Evolutionary conservation across 2,329 filamentous ascomycete genomes (phyloP).

Genomic region (Massarina eburnea): DNA sequence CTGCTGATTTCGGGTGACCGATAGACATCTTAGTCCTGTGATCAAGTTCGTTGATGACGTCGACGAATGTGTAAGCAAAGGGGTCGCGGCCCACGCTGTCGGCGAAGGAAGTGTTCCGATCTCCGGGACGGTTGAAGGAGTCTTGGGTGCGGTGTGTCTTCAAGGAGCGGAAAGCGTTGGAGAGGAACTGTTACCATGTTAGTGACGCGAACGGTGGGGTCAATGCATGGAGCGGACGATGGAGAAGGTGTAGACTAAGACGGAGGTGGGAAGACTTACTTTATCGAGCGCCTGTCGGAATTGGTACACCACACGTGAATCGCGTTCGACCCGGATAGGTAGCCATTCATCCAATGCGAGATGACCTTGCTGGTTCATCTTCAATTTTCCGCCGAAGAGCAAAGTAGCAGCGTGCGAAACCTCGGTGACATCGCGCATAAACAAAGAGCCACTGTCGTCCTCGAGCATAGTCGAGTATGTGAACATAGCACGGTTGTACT

Average conservation of each 20-base stretch:
- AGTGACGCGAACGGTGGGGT: background rate
- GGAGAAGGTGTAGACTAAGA: background rate
- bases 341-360: constrained; percentile 3
- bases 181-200: background rate
- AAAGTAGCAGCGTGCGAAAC: constrained; percentile 1
- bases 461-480: constrained; percentile 1
- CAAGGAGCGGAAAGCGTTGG: background rate
- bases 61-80: background rate
- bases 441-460: background rate
- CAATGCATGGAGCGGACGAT: background rate
- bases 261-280: background rate
- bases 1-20: no score
- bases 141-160: background rate
- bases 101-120: background rate
- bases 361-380: background rate
- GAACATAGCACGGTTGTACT: background rate
- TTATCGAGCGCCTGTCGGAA: background rate
- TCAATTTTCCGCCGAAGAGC: constrained; percentile 5
- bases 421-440: constrained; percentile 3
- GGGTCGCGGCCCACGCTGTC: background rate
- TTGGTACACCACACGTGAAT: background rate
- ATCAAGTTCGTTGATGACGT: background rate
- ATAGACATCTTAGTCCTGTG: background rate
- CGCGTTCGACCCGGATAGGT: background rate
- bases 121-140: background rate